These are phyloP conservation scores for Polysphondylium violaceum DNA, from an alignment of 78 protist species.

Conservation along the genomic window DNA sequence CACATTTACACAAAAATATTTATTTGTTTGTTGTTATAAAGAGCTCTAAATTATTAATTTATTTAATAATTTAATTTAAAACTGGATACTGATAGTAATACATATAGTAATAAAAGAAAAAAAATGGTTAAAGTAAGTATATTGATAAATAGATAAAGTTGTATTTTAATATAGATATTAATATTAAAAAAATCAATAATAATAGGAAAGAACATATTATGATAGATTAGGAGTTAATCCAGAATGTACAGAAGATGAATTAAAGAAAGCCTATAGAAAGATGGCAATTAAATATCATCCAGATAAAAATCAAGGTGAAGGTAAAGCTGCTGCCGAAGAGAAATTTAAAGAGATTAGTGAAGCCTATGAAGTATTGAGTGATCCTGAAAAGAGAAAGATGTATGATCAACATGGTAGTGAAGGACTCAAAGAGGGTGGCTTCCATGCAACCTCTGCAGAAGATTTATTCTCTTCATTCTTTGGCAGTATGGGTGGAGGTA, in stretches of 20 bases:
- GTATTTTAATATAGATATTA: neutral
- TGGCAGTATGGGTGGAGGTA: conserved; percentile 66
- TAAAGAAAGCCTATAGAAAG: conserved; percentile 83
- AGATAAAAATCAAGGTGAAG: conserved; percentile 94
- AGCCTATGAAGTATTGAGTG: conserved; percentile 96
- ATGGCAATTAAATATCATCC: conserved; percentile 98
- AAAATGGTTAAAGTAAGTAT: conserved; percentile 50
- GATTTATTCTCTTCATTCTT: conserved; percentile 74
- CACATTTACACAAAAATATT: too few species aligned
- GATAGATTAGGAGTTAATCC: conserved; percentile 69
- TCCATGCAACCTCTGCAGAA: conserved; percentile 68
- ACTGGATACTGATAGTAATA: conserved; percentile 33
- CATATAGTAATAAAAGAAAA: neutral
- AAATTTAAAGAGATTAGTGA: conserved; percentile 88
- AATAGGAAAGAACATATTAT: conserved; percentile 60
- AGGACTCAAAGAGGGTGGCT: conserved; percentile 92
- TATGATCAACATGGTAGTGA: conserved; percentile 95
- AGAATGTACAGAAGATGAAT: conserved; percentile 39
- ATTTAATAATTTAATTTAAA: neutral
- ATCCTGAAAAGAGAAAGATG: conserved; percentile 89
- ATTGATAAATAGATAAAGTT: neutral
- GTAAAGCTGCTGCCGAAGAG: conserved; percentile 32
- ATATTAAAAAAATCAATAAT: neutral
- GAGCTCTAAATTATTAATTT: too few species aligned
- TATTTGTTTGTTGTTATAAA: too few species aligned